phyloP scores from a whole-genome alignment of 2,329 filamentous ascomycete genomes.

The Cordyceps militaris region DNA sequence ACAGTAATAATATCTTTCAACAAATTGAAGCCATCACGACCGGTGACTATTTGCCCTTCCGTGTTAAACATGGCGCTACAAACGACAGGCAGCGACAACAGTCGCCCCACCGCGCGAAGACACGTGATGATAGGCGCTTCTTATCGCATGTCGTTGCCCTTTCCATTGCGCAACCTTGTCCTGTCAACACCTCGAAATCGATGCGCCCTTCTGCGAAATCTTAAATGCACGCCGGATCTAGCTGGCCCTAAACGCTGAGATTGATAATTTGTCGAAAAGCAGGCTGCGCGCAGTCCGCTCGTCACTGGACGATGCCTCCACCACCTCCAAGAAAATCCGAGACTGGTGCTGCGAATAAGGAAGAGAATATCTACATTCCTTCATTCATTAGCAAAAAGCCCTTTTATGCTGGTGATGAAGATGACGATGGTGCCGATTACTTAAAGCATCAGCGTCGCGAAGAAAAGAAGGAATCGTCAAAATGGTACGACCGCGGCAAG shows the following conservation, averaged over 20 bases:
- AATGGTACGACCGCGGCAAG: constrained; percentile 91
- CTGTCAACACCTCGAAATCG: neutral
- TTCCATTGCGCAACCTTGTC: neutral
- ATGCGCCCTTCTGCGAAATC: neutral
- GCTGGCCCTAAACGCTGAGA: too few relatives aligned
- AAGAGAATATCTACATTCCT: constrained; percentile 97
- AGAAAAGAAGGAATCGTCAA: constrained; percentile 59
- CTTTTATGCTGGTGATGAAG: constrained; percentile 82
- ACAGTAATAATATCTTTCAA: neutral
- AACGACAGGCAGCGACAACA: neutral
- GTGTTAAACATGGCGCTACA: neutral
- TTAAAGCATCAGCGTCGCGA: constrained; percentile 82
- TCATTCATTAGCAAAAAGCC: constrained; percentile 97
- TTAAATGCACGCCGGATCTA: neutral
- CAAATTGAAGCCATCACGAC: neutral
- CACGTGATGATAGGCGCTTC: constrained; percentile 22
- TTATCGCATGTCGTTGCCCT: constrained; percentile 7
- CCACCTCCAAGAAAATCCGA: constrained; percentile 29
- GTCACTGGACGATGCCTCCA: constrained; percentile 15
- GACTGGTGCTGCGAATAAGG: constrained; percentile 52
- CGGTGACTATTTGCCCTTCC: neutral
- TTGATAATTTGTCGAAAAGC: neutral
- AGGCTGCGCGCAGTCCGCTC: neutral
- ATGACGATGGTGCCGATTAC: constrained; percentile 73
- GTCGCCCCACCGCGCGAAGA: constrained; percentile 17